Base-by-base conservation (phyloP, 768 basidiomycete genomes). In the Podaxis pistillaris region DNA sequence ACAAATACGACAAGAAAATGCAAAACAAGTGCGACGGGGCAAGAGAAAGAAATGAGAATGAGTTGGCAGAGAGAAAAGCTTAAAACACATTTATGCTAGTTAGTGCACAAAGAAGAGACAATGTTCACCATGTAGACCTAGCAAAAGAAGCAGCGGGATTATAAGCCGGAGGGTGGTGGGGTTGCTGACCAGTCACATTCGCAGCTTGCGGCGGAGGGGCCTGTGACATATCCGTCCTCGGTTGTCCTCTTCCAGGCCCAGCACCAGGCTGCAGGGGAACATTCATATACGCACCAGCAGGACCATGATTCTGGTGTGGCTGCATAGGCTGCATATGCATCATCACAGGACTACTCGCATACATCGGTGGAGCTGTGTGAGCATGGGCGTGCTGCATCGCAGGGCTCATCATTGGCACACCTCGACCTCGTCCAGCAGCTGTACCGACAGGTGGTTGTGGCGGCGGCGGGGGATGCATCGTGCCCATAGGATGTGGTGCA, bases 331-430 rank as follows among this genome's bases (percentile, higher is more conserved):
- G 79, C 5, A 87, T 77, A 79, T 85, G 89, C 78, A 92, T 83
- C 71, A 92, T 71, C 17, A 86, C 85, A 11, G 90, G 90, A 69
- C 89, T 91, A 40, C 81, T 75, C 4, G 79, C 81, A 71, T 90
- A 91, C 83, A 91, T 86, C 15, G 79, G 70, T 56, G 81, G 74
- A 24, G 77, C 75, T n/a, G 85, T 81, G 70, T 83, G 83, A 33
- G 81, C 74, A 22, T 77, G 75, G 12, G 85, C 81, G 70, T 83
- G 83, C 37, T 83, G 74, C 76, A 90, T 80, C n/a, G 82, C 83
- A n/a, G 91, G 91, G 70, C 89, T 91, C 74, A 91, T 83, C 72
- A 89, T 74, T 13, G 83, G 73, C 74, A 89, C 75, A 56, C 76
- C 80, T 26, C 84, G 85, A 22, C 72, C 38, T 72, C 75, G 58